These are phyloP conservation scores for Rhododendron vialii DNA, from an alignment of 148 eudicot species.

Conservation along the genomic window DNA sequence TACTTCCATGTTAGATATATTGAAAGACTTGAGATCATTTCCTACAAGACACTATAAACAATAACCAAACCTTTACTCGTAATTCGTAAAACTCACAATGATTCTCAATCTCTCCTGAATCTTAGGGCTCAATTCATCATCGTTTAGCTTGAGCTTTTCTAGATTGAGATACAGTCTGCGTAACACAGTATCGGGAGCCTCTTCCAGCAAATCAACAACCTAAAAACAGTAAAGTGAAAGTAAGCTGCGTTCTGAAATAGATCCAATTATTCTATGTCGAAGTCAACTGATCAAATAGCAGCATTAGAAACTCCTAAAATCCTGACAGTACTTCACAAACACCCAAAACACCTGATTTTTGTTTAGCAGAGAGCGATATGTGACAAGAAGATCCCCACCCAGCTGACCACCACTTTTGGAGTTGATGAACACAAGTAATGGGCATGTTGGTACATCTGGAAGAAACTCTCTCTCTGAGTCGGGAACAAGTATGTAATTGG, in stretches of 20 bases:
- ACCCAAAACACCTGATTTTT: slow-evolving; percentile 52
- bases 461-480: slow-evolving; percentile 27
- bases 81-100: slow-evolving; percentile 31
- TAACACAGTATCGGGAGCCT: slow-evolving; percentile 71
- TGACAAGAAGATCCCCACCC: slow-evolving; percentile 79
- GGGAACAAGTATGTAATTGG: slow-evolving; percentile 56
- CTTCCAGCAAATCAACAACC: slow-evolving; percentile 73
- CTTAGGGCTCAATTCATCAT: slow-evolving; percentile 50
- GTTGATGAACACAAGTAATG: slow-evolving; percentile 77
- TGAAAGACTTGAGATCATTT: background rate
- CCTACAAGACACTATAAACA: background rate
- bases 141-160: slow-evolving; percentile 62
- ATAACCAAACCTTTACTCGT: background rate
- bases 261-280: background rate
- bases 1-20: slow-evolving; percentile 9
- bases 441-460: slow-evolving; percentile 49
- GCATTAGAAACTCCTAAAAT: background rate
- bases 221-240: slow-evolving; percentile 10
- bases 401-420: slow-evolving; percentile 99
- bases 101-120: slow-evolving; percentile 72
- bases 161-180: slow-evolving; percentile 57
- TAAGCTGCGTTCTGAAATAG: background rate
- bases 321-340: background rate
- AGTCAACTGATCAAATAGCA: background rate
- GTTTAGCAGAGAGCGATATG: slow-evolving; percentile 69